Evolutionary conservation across 2,329 filamentous ascomycete genomes (phyloP), one percentile per base, ranked within the genome.

Genomic region (Pseudogymnoascus sp.): DNA sequence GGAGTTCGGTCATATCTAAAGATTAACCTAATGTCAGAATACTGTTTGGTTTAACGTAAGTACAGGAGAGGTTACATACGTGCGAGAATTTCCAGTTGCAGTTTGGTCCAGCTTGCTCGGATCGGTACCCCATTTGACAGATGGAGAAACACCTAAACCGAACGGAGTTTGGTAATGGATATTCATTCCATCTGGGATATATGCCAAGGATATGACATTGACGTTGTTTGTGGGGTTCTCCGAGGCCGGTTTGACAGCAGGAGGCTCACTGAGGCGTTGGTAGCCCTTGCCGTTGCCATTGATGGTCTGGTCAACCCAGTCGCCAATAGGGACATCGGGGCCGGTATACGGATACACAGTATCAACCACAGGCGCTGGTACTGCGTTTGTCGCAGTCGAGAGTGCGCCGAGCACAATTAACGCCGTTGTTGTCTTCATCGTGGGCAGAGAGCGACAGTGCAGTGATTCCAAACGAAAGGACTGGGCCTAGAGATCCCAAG

Each of bases 141-240:
- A 69, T 0, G 80, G 80, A 4, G 70, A 65, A n/a, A 66, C 68
- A 12, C 76, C 78, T n/a, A 82, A 69, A 5, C 80, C 80, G 65
- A 81, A 82, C 0, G 80, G 79, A 0, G 80, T 82, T 71, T 82
- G 80, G 68, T 76, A 82, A 70, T 82, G 80, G 62, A 82, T 75
- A 67, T 80, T 80, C 68, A 82, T 77, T 35, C 80, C 80, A 59
- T 73, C 69, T 0, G 79, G 79, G 2, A 80, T 64, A 63, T 80
- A 82, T 0, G 79, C 73, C 62, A 80, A 65, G 4, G 76, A 76
- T 62, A 82, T 79, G 38, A 82, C 80, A 65, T 82, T 82, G 69
- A 82, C 69, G 61, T 82, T 82, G 72, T 82, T 82, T 41, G 72
- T 77, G 5, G 79, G 77, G 55, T 78, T 76, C 8, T 65, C 64